A percentile compares a stretch with the other conserved stretches of the same genome.
Evolutionary conservation across 1,139 yeast species (phyloP).

Genomic region (Yamadazyma kanchanaburiensis): DNA sequence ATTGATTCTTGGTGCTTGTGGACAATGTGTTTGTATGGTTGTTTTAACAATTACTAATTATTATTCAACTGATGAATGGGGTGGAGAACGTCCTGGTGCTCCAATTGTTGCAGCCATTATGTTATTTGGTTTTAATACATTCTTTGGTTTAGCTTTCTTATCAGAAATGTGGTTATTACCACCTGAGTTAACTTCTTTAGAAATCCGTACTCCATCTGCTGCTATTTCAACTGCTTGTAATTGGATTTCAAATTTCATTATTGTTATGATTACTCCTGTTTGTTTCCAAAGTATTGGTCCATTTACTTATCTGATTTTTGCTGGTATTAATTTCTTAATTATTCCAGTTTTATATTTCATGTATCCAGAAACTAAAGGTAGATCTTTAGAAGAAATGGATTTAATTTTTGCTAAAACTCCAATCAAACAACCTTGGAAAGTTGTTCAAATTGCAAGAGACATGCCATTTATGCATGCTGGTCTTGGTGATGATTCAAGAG

Average conservation of each 20-base stretch:
- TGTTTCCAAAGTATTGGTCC: slow-evolving; percentile 29
- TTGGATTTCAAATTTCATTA: slow-evolving; percentile 43
- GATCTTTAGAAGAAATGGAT: slow-evolving; percentile 60
- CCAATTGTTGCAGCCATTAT: slow-evolving; percentile 34
- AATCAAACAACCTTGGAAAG: slow-evolving; percentile 33
- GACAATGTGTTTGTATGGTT: slow-evolving; percentile 37
- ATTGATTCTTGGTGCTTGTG: slow-evolving; percentile 51
- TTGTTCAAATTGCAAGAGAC: slow-evolving; percentile 32
- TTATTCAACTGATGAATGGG: slow-evolving; percentile 20
- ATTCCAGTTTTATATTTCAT: slow-evolving; percentile 53
- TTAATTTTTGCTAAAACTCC: slow-evolving; percentile 49
- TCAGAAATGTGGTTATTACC: slow-evolving; percentile 39
- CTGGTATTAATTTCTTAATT: slow-evolving; percentile 42
- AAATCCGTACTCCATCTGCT: slow-evolving; percentile 33
- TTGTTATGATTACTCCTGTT: slow-evolving; percentile 36
- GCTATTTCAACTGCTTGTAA: slow-evolving; percentile 36
- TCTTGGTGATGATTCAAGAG: slow-evolving; percentile 5
- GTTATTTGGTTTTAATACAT: slow-evolving; percentile 34
- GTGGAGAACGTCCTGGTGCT: slow-evolving; percentile 19
- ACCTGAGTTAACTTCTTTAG: slow-evolving; percentile 38
- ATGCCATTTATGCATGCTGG: slow-evolving; percentile 28
- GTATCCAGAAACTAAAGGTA: slow-evolving; percentile 60
- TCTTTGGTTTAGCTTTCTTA: slow-evolving; percentile 30
- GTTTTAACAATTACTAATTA: slow-evolving; percentile 27
- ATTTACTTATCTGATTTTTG: slow-evolving; percentile 33